Conservation (phyloP, 23 red algal genomes). For the Cyanidiococcus yangmingshanensis region DNA sequence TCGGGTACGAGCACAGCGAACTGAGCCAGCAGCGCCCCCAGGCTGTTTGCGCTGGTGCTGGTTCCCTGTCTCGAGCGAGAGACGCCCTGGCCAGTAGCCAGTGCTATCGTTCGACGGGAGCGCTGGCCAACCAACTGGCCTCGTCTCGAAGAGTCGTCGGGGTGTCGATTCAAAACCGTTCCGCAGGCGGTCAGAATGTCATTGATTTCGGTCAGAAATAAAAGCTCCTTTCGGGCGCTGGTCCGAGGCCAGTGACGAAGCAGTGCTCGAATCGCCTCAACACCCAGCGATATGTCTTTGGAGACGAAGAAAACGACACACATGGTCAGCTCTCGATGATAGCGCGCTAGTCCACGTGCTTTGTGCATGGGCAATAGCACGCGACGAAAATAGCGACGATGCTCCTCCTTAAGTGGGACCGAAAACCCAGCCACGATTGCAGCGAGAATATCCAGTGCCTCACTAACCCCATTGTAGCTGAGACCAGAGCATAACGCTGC, state of each 20-base stretch:
- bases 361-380: conserved; percentile 29
- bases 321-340: conserved; percentile 29
- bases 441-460: conserved; percentile 22
- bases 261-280: conserved; percentile 11
- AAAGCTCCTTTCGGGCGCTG: conserved; percentile 20
- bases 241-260: conserved; percentile 29
- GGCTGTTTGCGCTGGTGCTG: background rate
- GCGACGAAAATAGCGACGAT: conserved; percentile 17
- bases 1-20: background rate
- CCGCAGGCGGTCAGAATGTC: conserved; percentile 19
- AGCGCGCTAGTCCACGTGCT: conserved; percentile 18
- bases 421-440: conserved; percentile 29
- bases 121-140: background rate
- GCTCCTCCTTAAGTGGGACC: conserved; percentile 4
- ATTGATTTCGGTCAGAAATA: conserved; percentile 28
- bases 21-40: background rate
- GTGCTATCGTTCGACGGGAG: background rate
- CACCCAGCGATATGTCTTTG: conserved; percentile 24
- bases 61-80: background rate
- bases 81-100: background rate
- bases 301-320: conserved; percentile 25
- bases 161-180: background rate
- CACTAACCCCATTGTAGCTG: conserved; percentile 23
- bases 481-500: background rate
- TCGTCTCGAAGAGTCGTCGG: background rate